phyloP scores from a whole-genome alignment of 208 protist genomes.

The Trypanosoma theileri region DNA sequence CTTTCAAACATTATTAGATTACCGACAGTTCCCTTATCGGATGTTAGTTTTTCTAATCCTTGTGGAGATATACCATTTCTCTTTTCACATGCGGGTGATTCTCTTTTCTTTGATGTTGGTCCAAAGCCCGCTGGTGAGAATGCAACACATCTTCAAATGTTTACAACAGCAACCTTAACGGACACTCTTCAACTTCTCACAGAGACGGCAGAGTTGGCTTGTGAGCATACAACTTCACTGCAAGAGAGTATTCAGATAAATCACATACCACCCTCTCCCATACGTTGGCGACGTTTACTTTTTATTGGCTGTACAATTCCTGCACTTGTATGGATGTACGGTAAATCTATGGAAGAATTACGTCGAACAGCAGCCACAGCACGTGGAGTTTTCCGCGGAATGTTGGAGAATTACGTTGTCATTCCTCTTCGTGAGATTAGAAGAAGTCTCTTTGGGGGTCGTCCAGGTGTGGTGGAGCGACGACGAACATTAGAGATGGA shows the following conservation, averaged over 20 bases:
- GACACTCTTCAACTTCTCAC: slow-evolving; percentile 4
- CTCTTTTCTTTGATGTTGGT: too few species aligned
- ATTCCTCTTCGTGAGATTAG: slow-evolving; percentile 46
- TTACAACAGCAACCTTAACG: not conserved
- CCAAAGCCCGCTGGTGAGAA: too few species aligned
- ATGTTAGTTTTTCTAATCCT: too few species aligned
- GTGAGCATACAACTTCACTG: not conserved
- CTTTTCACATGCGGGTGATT: too few species aligned
- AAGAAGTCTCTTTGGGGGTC: slow-evolving; percentile 53
- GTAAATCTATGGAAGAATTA: slow-evolving; percentile 41
- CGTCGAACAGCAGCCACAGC: slow-evolving; percentile 14
- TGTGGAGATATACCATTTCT: too few species aligned
- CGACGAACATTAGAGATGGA: slow-evolving; percentile 54
- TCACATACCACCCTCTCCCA: slow-evolving; percentile 9
- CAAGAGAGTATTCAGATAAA: not conserved
- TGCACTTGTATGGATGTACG: slow-evolving; percentile 44
- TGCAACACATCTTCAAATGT: too few species aligned
- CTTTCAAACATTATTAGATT: not conserved
- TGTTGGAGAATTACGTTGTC: slow-evolving; percentile 53
- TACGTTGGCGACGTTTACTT: slow-evolving; percentile 33
- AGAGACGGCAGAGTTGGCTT: not conserved
- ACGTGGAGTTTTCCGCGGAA: slow-evolving; percentile 13
- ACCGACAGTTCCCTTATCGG: too few species aligned
- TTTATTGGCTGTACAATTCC: slow-evolving; percentile 27
- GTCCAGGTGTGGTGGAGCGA: slow-evolving; percentile 65